phyloP scores from a whole-genome alignment of 352 stramenopile genomes.

The Globisporangium paroecandrum region DNA sequence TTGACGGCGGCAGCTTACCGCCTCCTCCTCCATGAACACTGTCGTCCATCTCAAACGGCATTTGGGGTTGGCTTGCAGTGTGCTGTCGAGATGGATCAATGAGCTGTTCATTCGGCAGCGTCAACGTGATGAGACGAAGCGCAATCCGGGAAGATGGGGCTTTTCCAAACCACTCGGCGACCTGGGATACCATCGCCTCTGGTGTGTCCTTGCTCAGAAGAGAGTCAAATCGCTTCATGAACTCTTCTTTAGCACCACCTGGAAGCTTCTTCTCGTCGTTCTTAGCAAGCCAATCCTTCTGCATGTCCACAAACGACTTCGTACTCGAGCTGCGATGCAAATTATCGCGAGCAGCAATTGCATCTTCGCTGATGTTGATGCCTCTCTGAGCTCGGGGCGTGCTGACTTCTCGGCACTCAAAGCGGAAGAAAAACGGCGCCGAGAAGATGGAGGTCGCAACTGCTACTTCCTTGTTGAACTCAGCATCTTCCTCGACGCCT shows the following conservation, averaged over 20 bases:
- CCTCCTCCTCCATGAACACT: constrained; percentile 15
- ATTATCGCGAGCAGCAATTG: constrained; percentile 5
- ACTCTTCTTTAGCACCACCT: constrained; percentile 27
- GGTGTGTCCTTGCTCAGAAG: constrained; percentile 23
- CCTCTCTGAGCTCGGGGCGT: constrained; percentile 18
- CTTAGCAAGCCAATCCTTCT: constrained; percentile 11
- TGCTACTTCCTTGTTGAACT: constrained; percentile 83
- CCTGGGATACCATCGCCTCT: constrained; percentile 31
- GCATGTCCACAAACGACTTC: constrained; percentile 48
- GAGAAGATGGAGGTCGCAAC: constrained; percentile 81
- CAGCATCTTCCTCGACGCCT: constrained; percentile 62
- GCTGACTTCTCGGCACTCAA: constrained; percentile 69
- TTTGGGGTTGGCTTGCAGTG: constrained; percentile 26
- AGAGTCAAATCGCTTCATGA: constrained; percentile 38
- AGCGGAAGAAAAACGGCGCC: constrained; percentile 82
- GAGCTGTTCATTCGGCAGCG: constrained; percentile 68
- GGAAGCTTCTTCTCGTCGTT: constrained; percentile 19
- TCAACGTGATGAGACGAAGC: constrained; percentile 74
- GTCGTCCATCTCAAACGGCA: constrained; percentile 61
- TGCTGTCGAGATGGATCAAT: constrained; percentile 33
- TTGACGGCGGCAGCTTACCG: constrained; percentile 23
- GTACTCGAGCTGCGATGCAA: constrained; percentile 43
- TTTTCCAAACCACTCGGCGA: constrained; percentile 58
- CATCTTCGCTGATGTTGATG: neutral
- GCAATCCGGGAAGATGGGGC: constrained; percentile 41